Percentiles rank a stretch among this genome's conserved stretches.
Evolutionary conservation across 2,329 filamentous ascomycete genomes (phyloP).

Genomic region (Drechslerella coelobrocha): DNA sequence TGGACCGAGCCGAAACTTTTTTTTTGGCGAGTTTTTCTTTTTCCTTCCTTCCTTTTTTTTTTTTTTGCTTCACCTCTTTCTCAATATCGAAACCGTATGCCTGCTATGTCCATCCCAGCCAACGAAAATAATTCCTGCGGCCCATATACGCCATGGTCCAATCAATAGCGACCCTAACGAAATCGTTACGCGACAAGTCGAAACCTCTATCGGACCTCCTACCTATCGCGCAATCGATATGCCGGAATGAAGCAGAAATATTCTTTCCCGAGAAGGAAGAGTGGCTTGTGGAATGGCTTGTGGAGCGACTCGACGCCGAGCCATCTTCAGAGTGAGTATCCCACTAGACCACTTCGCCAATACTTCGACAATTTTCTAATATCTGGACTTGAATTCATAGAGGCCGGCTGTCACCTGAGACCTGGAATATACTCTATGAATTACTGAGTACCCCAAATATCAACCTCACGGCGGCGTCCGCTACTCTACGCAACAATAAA

Average conservation of each 20-base stretch:
- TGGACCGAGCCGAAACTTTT: slow-evolving; percentile 21
- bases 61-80: background rate
- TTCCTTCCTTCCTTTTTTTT: slow-evolving; percentile 12
- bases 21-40: slow-evolving; percentile 11
- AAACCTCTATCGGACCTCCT: slow-evolving; percentile 51
- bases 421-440: slow-evolving; percentile 34
- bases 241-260: slow-evolving; percentile 16
- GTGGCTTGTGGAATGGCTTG: slow-evolving; percentile 71
- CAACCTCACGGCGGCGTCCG: slow-evolving; percentile 13
- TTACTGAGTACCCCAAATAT: slow-evolving; percentile 22
- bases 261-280: slow-evolving; percentile 63
- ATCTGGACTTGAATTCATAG: slow-evolving; percentile 1
- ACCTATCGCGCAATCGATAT: slow-evolving; percentile 49
- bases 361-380: background rate
- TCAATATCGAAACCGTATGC: slow-evolving; percentile 5
- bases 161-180: slow-evolving; percentile 56
- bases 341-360: background rate
- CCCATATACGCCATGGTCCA: slow-evolving; percentile 54
- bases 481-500: slow-evolving; percentile 38
- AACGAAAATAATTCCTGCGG: slow-evolving; percentile 5
- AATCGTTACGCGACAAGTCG: slow-evolving; percentile 57
- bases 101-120: too few relatives aligned
- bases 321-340: slow-evolving; percentile 27
- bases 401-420: slow-evolving; percentile 32
- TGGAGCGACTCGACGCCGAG: slow-evolving; percentile 60